Evolutionary conservation across 2,329 filamentous ascomycete genomes (phyloP).

Genomic region (Elsinoe perseae): DNA sequence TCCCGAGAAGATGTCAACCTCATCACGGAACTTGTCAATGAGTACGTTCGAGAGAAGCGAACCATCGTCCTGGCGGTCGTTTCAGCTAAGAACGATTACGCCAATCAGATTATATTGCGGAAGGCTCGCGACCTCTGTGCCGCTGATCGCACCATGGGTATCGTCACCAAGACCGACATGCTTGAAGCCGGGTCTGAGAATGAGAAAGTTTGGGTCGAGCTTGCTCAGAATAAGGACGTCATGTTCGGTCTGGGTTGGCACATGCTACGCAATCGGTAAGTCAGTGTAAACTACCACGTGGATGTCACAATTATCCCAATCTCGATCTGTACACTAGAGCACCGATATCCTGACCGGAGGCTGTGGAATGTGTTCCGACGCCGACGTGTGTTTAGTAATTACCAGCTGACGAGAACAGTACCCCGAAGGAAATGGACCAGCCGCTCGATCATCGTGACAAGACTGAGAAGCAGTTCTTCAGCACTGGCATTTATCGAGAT

Average conservation of each 20-base stretch:
- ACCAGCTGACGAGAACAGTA: background rate
- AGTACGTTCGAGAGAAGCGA: slow-evolving; percentile 51
- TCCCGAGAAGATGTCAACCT: slow-evolving; percentile 29
- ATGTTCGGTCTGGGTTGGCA: slow-evolving; percentile 46
- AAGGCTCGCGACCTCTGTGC: slow-evolving; percentile 31
- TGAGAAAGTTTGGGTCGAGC: slow-evolving; percentile 35
- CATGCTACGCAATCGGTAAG: slow-evolving; percentile 42
- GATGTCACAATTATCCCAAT: too few species aligned
- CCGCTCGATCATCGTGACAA: slow-evolving; percentile 35
- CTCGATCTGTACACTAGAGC: too few species aligned
- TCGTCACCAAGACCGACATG: slow-evolving; percentile 52
- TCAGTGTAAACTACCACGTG: background rate
- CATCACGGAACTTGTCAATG: slow-evolving; percentile 33
- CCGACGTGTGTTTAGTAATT: too few species aligned
- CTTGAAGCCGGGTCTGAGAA: slow-evolving; percentile 33
- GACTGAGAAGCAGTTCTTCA: slow-evolving; percentile 33
- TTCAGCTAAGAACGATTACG: slow-evolving; percentile 40
- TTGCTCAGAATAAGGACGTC: slow-evolving; percentile 36
- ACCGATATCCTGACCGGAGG: too few species aligned
- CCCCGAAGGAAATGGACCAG: slow-evolving; percentile 29
- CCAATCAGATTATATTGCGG: slow-evolving; percentile 51
- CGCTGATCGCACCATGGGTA: slow-evolving; percentile 50
- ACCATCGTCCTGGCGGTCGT: slow-evolving; percentile 44
- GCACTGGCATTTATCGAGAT: slow-evolving; percentile 24
- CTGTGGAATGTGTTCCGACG: too few species aligned